These are phyloP conservation scores for Lophiotrema nucula DNA, from an alignment of 495 filamentous ascomycete genomes.

Conservation along the genomic window DNA sequence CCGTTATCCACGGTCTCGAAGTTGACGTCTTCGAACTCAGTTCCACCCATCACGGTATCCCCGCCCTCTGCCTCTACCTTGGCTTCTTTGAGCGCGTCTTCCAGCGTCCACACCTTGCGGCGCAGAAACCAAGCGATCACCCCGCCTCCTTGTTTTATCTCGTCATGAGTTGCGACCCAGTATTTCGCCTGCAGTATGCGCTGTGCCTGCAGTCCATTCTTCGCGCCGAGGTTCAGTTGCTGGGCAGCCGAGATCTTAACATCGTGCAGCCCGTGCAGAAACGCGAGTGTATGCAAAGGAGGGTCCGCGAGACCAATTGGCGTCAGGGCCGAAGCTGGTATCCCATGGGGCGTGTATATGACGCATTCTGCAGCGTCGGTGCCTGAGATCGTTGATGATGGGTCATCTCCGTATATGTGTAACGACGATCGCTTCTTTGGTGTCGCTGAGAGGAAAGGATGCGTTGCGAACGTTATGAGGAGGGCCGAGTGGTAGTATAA, in stretches of 20 bases:
- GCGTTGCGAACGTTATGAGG: conserved; percentile 47
- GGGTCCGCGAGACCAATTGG: conserved; percentile 42
- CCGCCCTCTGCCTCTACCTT: conserved; percentile 30
- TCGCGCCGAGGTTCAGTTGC: conserved; percentile 56
- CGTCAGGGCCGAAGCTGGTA: conserved; percentile 41
- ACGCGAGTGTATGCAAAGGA: conserved; percentile 47
- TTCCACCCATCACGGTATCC: conserved; percentile 18
- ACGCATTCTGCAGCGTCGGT: conserved; percentile 45
- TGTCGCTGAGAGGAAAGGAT: conserved; percentile 12
- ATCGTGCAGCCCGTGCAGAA: conserved; percentile 58
- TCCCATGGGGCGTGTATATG: conserved; percentile 60
- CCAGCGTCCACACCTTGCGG: conserved; percentile 45
- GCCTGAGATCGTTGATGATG: conserved; percentile 1
- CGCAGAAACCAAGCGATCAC: conserved; percentile 50
- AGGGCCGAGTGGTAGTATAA: conserved; percentile 56
- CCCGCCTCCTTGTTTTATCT: conserved; percentile 53
- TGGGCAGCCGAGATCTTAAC: conserved; percentile 46
- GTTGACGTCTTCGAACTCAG: conserved; percentile 32
- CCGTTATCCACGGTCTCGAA: conserved; percentile 48
- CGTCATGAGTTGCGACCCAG: conserved; percentile 60
- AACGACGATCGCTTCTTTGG: conserved; percentile 20
- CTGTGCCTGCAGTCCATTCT: conserved; percentile 53
- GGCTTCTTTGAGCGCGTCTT: conserved; percentile 48
- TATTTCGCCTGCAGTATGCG: conserved; percentile 50
- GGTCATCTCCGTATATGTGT: conserved; percentile 11